A percentile compares a stretch with the other conserved stretches of the same genome.
phyloP scores from a whole-genome alignment of 345 rosid species.

The Populus simonii region DNA sequence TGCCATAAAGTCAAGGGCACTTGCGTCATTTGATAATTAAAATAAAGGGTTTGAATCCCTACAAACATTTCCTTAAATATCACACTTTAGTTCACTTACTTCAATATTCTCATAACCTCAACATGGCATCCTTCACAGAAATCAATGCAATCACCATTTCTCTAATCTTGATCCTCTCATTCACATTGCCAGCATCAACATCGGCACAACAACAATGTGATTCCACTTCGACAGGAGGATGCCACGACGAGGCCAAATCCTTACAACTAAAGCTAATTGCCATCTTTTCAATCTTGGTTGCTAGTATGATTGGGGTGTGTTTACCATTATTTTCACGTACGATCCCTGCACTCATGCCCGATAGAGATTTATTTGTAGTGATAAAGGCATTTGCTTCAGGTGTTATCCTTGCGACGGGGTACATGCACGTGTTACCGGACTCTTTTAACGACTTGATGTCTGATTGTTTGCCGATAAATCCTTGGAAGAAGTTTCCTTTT shows the following conservation, averaged over 20 bases:
- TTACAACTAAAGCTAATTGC: conserved; percentile 31
- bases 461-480: conserved; percentile 28
- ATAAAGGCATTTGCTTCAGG: conserved; percentile 40
- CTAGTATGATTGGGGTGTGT: conserved; percentile 38
- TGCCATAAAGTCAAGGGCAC: not conserved
- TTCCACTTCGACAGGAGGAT: not conserved
- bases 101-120: too few relatives aligned
- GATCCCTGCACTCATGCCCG: conserved; percentile 26
- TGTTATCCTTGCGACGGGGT: conserved; percentile 44
- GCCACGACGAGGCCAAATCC: conserved; percentile 23
- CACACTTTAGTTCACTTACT: not conserved
- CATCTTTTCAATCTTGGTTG: conserved; percentile 21
- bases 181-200: not conserved
- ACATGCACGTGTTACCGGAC: conserved; percentile 49
- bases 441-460: conserved; percentile 28
- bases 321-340: conserved; percentile 19
- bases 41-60: not conserved
- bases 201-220: conserved; percentile 6
- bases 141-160: not conserved
- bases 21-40: not conserved
- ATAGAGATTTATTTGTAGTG: conserved; percentile 17
- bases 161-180: not conserved
- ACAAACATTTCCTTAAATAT: too few relatives aligned
- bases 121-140: not conserved
- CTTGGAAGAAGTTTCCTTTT: conserved; percentile 47